Evolutionary conservation across 441 rosid genomes (phyloP).

Genomic region (Capsella rubella): DNA sequence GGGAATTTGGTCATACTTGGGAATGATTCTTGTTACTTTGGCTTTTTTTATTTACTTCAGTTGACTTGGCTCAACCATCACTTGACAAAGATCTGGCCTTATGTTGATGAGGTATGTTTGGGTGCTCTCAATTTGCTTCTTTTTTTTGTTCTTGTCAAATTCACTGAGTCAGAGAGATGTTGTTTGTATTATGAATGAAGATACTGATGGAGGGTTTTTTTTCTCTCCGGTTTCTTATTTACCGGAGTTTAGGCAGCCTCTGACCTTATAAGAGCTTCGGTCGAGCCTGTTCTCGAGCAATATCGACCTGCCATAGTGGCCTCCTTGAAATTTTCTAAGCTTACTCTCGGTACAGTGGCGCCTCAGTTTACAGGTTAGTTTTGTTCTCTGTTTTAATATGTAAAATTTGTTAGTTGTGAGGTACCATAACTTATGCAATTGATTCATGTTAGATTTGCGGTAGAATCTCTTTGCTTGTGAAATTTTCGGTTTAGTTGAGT

Average conservation of each 20-base stretch:
- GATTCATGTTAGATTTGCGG: conserved; percentile 4
- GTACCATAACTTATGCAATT: conserved; percentile 9
- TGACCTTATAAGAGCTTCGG: conserved; percentile 81
- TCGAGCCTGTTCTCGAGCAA: conserved; percentile 92
- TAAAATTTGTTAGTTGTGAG: conserved; percentile 13
- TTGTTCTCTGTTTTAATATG: neutral
- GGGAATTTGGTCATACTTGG: conserved; percentile 19
- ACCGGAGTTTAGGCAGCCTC: conserved; percentile 79
- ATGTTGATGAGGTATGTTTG: conserved; percentile 70
- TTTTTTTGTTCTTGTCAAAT: conserved; percentile 3
- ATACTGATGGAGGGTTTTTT: neutral
- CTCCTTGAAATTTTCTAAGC: conserved; percentile 85
- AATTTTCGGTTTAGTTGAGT: conserved; percentile 17
- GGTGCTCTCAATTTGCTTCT: neutral
- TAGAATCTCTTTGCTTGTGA: conserved; percentile 18
- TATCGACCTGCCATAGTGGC: conserved; percentile 76
- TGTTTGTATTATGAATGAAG: conserved; percentile 11
- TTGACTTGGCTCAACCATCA: conserved; percentile 93
- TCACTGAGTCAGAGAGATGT: conserved; percentile 18
- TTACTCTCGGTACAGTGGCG: conserved; percentile 98
- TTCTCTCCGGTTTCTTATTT: neutral
- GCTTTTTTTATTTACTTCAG: conserved; percentile 52
- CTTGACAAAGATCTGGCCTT: conserved; percentile 97
- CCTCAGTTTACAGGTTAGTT: conserved; percentile 94
- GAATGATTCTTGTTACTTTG: conserved; percentile 45